Base-by-base conservation (phyloP, 768 basidiomycete species). In the Mycena metata region DNA sequence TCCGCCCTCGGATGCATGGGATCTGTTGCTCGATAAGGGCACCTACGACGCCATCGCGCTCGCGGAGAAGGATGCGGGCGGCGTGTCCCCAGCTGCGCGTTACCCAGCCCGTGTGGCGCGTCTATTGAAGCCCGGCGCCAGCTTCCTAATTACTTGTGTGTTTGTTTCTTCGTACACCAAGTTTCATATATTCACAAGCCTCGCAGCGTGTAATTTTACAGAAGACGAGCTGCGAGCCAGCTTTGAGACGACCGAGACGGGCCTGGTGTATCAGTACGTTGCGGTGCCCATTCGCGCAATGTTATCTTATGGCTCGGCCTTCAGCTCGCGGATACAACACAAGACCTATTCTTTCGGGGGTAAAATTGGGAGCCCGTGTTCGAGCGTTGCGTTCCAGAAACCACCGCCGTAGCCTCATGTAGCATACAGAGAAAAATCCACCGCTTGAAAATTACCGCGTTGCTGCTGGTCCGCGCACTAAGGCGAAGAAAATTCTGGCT, bases 31-130 rank as follows among this genome's bases (percentile, higher is more conserved):
- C 63, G 94, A 96, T 79, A 96, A 96, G 76, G 94, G 94, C n/a
- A 96, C 94, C 0, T 94, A 89, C 74, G 94, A 96, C 73, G 93
- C 94, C 7, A 94, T 95, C 56, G 91, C 93, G 0, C 79, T 96
- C 43, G 90, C 86, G 56, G 83, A 84, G 61, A 89, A 88, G 74
- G 88, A 90, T 46, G 83, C 79, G 7, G 72, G 76, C 42, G 92
- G 90, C 23, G 76, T 72, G 46, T 81, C 85, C 1, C 90, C 90
- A 2, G 86, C 85, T 0, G 78, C 82, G n/a, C 76, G 73, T 19
- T 95, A 96, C 76, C 92, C 91, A 4, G 73, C 69, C 50, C 86
- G 89, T 15, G 85, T 91, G 23, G 79, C 81, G 15, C 77, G 78
- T 43, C 75, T 93, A 60, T 82, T 96, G 26, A 89, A 86, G 73